Conservation (phyloP, 2,329 filamentous ascomycete genomes). For the Ascochyta pisi region DNA sequence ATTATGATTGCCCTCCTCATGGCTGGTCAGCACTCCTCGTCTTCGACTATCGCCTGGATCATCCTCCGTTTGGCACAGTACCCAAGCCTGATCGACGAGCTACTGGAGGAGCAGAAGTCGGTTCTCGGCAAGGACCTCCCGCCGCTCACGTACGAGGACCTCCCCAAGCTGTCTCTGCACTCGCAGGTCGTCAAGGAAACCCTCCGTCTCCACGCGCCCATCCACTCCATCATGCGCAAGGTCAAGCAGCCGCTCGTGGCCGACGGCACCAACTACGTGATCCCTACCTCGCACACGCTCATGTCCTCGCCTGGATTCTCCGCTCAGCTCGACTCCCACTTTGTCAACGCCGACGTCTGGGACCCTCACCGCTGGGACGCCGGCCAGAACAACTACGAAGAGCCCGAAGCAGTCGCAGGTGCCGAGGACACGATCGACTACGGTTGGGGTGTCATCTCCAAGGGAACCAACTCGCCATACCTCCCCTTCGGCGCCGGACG, state of each 20-base stretch:
- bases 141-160: conserved; percentile 75
- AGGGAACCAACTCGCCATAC: conserved; percentile 88
- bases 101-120: conserved; percentile 80
- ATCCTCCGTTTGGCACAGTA: conserved; percentile 79
- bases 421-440: conserved; percentile 81
- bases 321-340: conserved; percentile 73
- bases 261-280: conserved; percentile 79
- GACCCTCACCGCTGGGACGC: conserved; percentile 90
- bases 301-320: conserved; percentile 86
- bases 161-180: conserved; percentile 81
- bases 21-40: conserved; percentile 90
- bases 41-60: conserved; percentile 85
- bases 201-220: conserved; percentile 86
- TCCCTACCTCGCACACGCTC: conserved; percentile 81
- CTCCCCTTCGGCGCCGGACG: conserved; percentile 92
- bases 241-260: conserved; percentile 88
- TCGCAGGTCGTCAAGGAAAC: conserved; percentile 89
- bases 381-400: conserved; percentile 56
- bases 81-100: conserved; percentile 79
- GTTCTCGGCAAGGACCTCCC: conserved; percentile 77
- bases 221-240: conserved; percentile 92
- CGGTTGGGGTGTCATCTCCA: conserved; percentile 90
- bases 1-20: conserved; percentile 95
- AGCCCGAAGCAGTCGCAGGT: conserved; percentile 62
- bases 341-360: conserved; percentile 83